Base-by-base conservation (phyloP, 495 filamentous ascomycete genomes). In the Chaetomium fimeti region DNA sequence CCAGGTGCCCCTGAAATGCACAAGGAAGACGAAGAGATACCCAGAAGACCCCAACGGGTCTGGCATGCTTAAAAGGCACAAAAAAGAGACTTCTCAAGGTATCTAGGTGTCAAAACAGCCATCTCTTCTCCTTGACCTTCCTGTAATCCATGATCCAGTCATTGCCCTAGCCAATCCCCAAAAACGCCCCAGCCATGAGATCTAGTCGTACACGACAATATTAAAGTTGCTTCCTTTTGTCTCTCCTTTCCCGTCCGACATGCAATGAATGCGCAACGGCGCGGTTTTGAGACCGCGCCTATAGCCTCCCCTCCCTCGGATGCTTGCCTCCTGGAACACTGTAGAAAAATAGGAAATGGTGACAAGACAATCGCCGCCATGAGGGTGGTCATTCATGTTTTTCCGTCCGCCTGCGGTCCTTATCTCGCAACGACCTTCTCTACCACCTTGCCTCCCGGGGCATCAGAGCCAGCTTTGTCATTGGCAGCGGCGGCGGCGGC, bases 131-230 rank as follows among this genome's bases (percentile, higher is more conserved):
- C 32, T 43, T 54, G 15, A 43, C 20, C 18, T 43, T 4, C 53
- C 7, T 32, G n/a, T 45, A 43, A 7, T 45, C 48, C 32, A 66
- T 57, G 64, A 66, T 27, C 61, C 61, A 64, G 65, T 36, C 60
- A 61, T 40, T 64, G 38, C 24, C 43, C n/a, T 32, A 42, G 38
- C 40, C 45, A 65, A 45, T 32, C 60, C 61, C 32, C 32, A 36
- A 60, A 29, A 72, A 72, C 70, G 68, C 70, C 70, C 42, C 58
- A 56, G 68, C 65, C 63, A 68, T 72, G 63, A 64, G 57, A 55
- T 43, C 55, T 64, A 58, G 5, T 36, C 63, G 43, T 69, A 63
- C 62, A 69, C 58, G 28, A 18, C 48, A 42, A 48, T 61, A 66
- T 69, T 42, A 49, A 64, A 68, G 54, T 63, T 58, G 54, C 40